Base-by-base conservation (phyloP, 2,329 filamentous ascomycete genomes). In the Curvularia eragrostidis region DNA sequence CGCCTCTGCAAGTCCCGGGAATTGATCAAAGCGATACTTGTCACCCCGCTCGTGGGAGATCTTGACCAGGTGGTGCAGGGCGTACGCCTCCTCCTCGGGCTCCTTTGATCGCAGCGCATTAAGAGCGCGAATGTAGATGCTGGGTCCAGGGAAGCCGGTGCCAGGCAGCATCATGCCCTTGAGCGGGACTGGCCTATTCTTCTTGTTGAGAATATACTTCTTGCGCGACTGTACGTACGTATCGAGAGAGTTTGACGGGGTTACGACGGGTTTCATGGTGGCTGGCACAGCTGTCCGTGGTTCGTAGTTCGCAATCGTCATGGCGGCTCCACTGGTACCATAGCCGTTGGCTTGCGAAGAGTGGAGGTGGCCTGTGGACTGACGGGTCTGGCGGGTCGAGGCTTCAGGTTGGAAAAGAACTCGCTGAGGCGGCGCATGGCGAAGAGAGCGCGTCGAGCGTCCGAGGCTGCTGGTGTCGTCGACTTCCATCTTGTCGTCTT, bases 21-120 rank as follows among this genome's bases (percentile, higher is more conserved):
- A 98, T 5, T 91, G 91, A 67, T 96, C 93, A 65, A 98, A 97
- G 59, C 91, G 90, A 78, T 96, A 97, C 77, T 97, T 97, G 74
- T 98, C 95, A 44, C 94, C 94, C 42, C 93, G 87, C 76, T 98
- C 93, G 71, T 89, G 95, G 0, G 93, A 97, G 26, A 98, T 97
- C 74, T 97, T 96, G 58, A 98, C 93, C 3, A 98, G 80, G 69
- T 98, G 94, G 68, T 96, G 92, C 10, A 98, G 81, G 0, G 93
- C 94, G 77, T 96, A 98, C n/a, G 91, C 88, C 69, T 97, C 90
- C 73, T 99, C 94, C 12, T 88, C 85, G 3, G 85, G 85, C 24
- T 96, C 86, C 2, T 87, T 87, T 13, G 92, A 97, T 61, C 91
- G 90, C 24, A 99, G 80, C 4, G 93, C 89, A 66, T 93, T 88